phyloP scores from a whole-genome alignment of 768 basidiomycete species.

The Pulveroboletus sp. region DNA sequence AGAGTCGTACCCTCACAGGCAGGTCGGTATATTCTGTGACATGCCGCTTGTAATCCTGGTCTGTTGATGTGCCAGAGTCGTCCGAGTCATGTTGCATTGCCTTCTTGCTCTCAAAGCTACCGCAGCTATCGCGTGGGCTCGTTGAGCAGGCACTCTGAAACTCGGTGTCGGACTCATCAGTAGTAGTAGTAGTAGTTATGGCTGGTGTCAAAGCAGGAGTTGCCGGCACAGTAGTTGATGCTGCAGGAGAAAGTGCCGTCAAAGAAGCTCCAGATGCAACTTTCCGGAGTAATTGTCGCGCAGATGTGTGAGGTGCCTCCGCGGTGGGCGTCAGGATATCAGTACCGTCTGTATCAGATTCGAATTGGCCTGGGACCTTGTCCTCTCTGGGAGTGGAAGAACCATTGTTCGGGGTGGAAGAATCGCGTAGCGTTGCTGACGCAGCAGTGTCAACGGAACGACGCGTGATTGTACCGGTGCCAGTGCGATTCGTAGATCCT shows the following conservation, averaged over 20 bases:
- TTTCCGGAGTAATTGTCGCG: constrained; percentile 27
- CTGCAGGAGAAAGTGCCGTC: constrained; percentile 22
- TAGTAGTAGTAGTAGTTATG: constrained; percentile 41
- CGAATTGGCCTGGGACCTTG: constrained; percentile 37
- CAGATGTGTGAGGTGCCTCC: constrained; percentile 19
- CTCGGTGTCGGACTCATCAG: constrained; percentile 79
- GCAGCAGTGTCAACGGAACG: constrained; percentile 22
- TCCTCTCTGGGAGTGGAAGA: constrained; percentile 32
- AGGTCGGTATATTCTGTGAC: constrained; percentile 34
- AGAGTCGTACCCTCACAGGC: constrained; percentile 49
- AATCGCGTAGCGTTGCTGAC: constrained; percentile 27
- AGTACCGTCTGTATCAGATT: constrained; percentile 28
- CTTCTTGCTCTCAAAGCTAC: constrained; percentile 37
- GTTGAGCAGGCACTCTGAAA: constrained; percentile 84
- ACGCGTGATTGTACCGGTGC: constrained; percentile 26
- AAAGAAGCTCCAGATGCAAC: constrained; percentile 31
- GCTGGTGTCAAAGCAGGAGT: constrained; percentile 34
- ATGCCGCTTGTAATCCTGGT: constrained; percentile 28
- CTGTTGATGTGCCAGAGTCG: constrained; percentile 28
- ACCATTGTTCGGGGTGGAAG: constrained; percentile 21
- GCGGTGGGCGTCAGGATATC: constrained; percentile 27
- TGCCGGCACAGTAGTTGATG: constrained; percentile 26
- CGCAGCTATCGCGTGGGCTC: constrained; percentile 66
- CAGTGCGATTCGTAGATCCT: constrained; percentile 56
- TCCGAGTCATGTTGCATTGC: constrained; percentile 25